phyloP scores from a whole-genome alignment of 106 monocot species.

The Narthecium ossifragum region DNA sequence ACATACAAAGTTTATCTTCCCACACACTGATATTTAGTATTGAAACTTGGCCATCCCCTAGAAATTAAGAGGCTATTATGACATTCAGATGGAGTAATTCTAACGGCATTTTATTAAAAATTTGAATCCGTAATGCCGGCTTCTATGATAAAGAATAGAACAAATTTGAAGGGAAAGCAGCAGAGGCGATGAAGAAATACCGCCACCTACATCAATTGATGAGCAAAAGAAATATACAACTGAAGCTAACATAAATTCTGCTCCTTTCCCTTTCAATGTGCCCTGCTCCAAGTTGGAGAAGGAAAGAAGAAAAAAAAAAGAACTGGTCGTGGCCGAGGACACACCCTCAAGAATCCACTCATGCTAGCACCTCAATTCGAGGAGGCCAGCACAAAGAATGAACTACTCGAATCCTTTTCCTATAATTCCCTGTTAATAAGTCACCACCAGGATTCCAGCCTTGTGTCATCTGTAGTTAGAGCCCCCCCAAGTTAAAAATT shows the following conservation, averaged over 20 bases:
- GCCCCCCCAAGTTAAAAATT: conserved; percentile 3
- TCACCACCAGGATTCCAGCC: neutral
- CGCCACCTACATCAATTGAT: conserved; percentile 6
- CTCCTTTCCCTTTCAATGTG: neutral
- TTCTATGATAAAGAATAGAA: neutral
- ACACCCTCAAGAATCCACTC: conserved; percentile 5
- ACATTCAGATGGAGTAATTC: too few species aligned
- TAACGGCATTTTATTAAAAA: too few species aligned
- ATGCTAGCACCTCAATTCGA: conserved; percentile 14
- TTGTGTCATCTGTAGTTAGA: conserved; percentile 22
- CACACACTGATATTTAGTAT: too few species aligned
- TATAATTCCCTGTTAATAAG: conserved; percentile 2
- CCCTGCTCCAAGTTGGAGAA: neutral
- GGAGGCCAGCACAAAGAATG: conserved; percentile 24
- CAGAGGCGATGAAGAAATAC: neutral
- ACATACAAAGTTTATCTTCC: too few species aligned
- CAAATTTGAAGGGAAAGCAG: neutral
- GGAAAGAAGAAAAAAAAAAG: neutral
- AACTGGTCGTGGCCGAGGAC: neutral
- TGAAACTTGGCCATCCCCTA: too few species aligned
- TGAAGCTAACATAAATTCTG: neutral
- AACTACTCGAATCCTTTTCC: conserved; percentile 13
- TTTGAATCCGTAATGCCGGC: too few species aligned
- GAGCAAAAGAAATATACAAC: conserved; percentile 3
- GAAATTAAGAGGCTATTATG: too few species aligned